Base-by-base conservation (phyloP, 225 moss, liverwort and hornwort genomes). In the Bryum argenteum region DNA sequence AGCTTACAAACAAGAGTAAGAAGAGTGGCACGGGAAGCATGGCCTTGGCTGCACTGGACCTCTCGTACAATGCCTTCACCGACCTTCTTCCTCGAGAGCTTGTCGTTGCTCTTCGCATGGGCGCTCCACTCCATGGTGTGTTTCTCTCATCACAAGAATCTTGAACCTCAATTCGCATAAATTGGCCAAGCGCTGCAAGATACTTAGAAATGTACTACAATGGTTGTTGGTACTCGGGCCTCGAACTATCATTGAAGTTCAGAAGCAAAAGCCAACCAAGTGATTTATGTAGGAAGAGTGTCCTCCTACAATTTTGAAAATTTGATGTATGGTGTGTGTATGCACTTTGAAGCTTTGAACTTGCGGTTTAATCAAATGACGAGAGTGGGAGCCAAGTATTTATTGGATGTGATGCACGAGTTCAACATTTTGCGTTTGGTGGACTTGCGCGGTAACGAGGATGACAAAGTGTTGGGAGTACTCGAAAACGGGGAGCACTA, bases 11-110 rank as follows among this genome's bases (percentile, higher is more conserved):
- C 53, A 66, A 67, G 33, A 33, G 7, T 33, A 33, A 33, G 33
- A 33, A 33, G 66, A 61, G 67, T 11, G 48, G 56, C 22, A 70
- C 65, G 1, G 72, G 64, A 20, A 84, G 51, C 57, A 70, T 83
- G 16, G 89, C 92, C 78, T 73, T 95, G 48, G 62, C 64, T 54
- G 85, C 89, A 10, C 84, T 95, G 19, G 84, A 95, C 59, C 85
- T 95, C 47, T 92, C 92, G 63, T 88, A 88, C 83, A 95, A 95
- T 77, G 77, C 79, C 58, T 84, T 95, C 59, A 82, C 95, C 26
- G 90, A 95, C 67, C 60, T 72, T 24, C 80, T 87, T 60, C 73
- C 90, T 72, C 74, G 80, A 54, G 77, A 92, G 52, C 82, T 95
- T 43, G 87, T 81, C 52, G 74, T 75, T 13, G 77, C 86, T 40